phyloP scores from a whole-genome alignment of 495 filamentous ascomycete genomes.

The Hamigera avellanea region DNA sequence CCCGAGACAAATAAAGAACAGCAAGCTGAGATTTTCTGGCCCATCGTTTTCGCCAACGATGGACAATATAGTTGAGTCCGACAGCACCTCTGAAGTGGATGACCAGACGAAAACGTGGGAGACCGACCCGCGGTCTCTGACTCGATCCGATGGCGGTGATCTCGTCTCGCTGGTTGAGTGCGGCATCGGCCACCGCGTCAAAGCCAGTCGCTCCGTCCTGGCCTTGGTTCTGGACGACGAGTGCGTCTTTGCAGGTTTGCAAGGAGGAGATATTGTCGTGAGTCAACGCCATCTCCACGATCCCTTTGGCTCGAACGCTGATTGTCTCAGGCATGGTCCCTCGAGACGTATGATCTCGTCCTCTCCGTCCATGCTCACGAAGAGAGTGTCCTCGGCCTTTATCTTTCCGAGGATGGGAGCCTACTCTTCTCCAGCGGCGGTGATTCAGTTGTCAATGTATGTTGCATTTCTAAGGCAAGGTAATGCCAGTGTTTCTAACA shows the following conservation, averaged over 20 bases:
- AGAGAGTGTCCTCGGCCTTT: constrained; percentile 79
- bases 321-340: constrained; percentile 56
- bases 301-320: too few relatives aligned
- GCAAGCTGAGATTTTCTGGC: not conserved
- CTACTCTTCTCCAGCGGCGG: constrained; percentile 88
- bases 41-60: constrained; percentile 11
- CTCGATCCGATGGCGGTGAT: constrained; percentile 2
- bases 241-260: constrained; percentile 64
- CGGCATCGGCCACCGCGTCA: constrained; percentile 35
- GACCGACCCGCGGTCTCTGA: constrained; percentile 19
- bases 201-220: constrained; percentile 34
- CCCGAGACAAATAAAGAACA: not conserved
- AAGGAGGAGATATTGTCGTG: constrained; percentile 81
- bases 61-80: constrained; percentile 28
- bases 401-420: constrained; percentile 57
- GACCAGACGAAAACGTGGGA: constrained; percentile 29
- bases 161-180: constrained; percentile 19
- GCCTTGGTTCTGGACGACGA: constrained; percentile 36
- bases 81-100: constrained; percentile 26
- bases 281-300: constrained; percentile 7
- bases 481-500: constrained; percentile 4
- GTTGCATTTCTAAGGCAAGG: constrained; percentile 16
- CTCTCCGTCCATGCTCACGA: constrained; percentile 72
- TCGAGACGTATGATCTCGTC: constrained; percentile 72
- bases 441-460: constrained; percentile 85